Evolutionary conservation across 2,329 filamentous ascomycete genomes (phyloP).

Genomic region (Lecanicillium sp.): DNA sequence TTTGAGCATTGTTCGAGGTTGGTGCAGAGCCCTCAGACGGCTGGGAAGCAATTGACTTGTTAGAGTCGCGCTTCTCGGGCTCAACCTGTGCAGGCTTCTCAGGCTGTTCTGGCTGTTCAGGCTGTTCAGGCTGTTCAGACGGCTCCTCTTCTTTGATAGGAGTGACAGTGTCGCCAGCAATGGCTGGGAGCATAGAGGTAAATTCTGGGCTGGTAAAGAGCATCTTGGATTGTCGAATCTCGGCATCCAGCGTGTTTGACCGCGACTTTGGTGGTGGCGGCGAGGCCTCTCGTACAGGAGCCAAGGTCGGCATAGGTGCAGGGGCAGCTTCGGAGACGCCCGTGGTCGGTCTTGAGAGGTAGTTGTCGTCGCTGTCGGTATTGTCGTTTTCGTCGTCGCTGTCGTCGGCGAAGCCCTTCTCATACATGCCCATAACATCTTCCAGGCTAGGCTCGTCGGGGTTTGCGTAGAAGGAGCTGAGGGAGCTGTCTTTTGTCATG

Average conservation of each 20-base stretch:
- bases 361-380: conserved; percentile 13
- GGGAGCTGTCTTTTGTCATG: conserved; percentile 68
- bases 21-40: conserved; percentile 17
- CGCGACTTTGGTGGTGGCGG: conserved; percentile 10
- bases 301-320: not conserved
- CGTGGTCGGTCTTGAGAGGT: conserved; percentile 7
- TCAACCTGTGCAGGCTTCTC: too few species aligned
- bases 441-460: conserved; percentile 52
- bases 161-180: conserved; percentile 17
- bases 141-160: conserved; percentile 8
- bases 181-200: conserved; percentile 29
- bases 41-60: conserved; percentile 35
- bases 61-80: conserved; percentile 41
- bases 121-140: conserved; percentile 10
- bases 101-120: conserved; percentile 6
- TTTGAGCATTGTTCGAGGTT: conserved; percentile 8
- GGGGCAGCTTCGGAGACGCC: conserved; percentile 8
- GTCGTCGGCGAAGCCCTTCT: conserved; percentile 48
- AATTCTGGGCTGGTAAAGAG: conserved; percentile 31
- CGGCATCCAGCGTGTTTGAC: conserved; percentile 25
- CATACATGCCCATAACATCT: conserved; percentile 64
- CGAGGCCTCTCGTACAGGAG: conserved; percentile 8
- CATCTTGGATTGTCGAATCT: conserved; percentile 31
- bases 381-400: conserved; percentile 27
- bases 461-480: conserved; percentile 47